Evolutionary conservation across 257 asterid species (phyloP), one percentile per base, ranked within the genome.

Genomic region (Jacaranda copaia): DNA sequence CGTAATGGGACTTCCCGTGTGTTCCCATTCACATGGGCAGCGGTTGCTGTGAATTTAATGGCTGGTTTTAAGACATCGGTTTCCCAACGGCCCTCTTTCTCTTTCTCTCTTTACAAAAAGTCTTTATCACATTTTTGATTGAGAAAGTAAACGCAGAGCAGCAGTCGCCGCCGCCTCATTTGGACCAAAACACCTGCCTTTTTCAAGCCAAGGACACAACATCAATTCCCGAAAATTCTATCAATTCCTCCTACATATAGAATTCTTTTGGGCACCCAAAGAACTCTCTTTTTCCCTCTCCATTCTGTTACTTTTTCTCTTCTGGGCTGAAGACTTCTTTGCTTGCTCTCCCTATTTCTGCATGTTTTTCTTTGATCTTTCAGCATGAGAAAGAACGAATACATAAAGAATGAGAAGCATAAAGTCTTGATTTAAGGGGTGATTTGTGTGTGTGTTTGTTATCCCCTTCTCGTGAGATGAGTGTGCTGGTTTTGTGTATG

Each of bases 401-500:
- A 4, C 3, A 6, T 40, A 12, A 42, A 40, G 45, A 18, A 80
- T 80, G 80, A 53, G 64, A 25, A 73, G 39, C 43, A 36, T 32
- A 43, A 43, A 36, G 2, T 59, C 56, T 72, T 80, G 82, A 83
- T 64, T 19, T 74, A n/a, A 40, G 59, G 78, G 56, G 69, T 70
- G 75, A 19, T 56, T 16, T 60, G 32, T 25, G 32, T 25, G 32
- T 48, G 52, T 32, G 39, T 9, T 19, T 36, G 38, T 2, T 52
- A 5, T 39, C 55, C 18, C 32, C 3, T 45, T 25, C 7, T 57
- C 46, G 15, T 35, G 77, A 78, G 88, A 87, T 88, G 90, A 81
- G 81, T 74, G 11, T 79, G 78, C 40, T 78, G 77, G 20, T 81
- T 45, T 65, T 81, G 56, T 70, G 75, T 79, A 19, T 79, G 65